Conservation (phyloP, 768 basidiomycete genomes). For the Paxillus involutus region DNA sequence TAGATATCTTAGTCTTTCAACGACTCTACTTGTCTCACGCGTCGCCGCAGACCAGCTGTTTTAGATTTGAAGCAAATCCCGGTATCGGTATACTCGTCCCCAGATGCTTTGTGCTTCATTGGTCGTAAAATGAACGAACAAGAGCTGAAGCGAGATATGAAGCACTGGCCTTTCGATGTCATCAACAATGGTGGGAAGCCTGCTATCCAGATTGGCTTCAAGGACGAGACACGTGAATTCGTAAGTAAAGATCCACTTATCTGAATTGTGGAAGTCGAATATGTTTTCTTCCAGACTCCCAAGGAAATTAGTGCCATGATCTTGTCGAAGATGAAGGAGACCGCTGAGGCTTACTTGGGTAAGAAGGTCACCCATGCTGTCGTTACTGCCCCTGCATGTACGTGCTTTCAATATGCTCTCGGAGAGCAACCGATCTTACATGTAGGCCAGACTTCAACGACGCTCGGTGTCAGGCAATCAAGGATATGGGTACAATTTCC, state of each 20-base stretch:
- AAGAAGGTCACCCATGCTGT: constrained; percentile 96
- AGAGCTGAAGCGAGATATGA: constrained; percentile 79
- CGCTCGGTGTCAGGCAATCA: constrained; percentile 98
- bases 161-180: constrained; percentile 91
- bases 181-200: constrained; percentile 81
- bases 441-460: constrained; percentile 91
- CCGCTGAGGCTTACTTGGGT: constrained; percentile 96
- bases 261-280: not conserved
- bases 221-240: constrained; percentile 78
- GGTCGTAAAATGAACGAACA: constrained; percentile 81
- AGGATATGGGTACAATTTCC: constrained; percentile 94
- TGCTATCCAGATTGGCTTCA: constrained; percentile 73
- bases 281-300: constrained; percentile 56
- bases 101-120: constrained; percentile 89
- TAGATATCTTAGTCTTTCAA: too few species aligned
- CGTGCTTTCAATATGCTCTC: constrained; percentile 27
- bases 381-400: constrained; percentile 95
- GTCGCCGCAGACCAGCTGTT: too few species aligned
- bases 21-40: too few species aligned
- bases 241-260: constrained; percentile 44
- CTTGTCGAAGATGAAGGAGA: constrained; percentile 98
- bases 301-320: constrained; percentile 98
- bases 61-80: too few species aligned
- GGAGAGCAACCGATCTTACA: not conserved
- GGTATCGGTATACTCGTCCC: too few species aligned